Conservation (phyloP, 305 asterid species). For the Andrographis paniculata region DNA sequence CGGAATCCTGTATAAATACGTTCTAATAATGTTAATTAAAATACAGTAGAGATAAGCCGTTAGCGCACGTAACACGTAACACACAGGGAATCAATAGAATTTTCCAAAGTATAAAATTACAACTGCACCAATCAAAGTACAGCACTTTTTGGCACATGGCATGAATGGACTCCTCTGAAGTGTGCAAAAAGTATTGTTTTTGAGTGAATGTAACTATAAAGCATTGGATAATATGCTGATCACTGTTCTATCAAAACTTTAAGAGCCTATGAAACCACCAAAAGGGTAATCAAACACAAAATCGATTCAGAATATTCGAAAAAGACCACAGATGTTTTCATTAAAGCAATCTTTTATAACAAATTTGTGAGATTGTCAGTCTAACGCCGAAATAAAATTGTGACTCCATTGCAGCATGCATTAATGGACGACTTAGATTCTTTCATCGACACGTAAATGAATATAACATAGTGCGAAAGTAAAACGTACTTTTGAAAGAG, state of each 20-base stretch:
- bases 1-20: slow-evolving; percentile 44
- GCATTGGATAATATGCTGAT: not conserved
- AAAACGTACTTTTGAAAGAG: slow-evolving; percentile 43
- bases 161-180: too few species aligned
- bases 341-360: too few species aligned
- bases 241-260: slow-evolving; percentile 4
- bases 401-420: too few species aligned
- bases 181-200: too few species aligned
- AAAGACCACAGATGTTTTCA: not conserved
- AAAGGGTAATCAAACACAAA: not conserved
- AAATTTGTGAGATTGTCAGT: too few species aligned
- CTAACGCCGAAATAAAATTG: too few species aligned
- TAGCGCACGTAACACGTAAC: too few species aligned
- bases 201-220: not conserved
- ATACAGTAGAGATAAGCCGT: not conserved
- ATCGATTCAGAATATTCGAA: slow-evolving; percentile 3
- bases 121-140: too few species aligned
- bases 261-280: slow-evolving; percentile 16
- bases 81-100: too few species aligned
- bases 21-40: not conserved
- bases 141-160: too few species aligned
- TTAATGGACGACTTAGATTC: too few species aligned
- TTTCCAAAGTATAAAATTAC: too few species aligned
- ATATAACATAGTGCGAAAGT: slow-evolving; percentile 9
- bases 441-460: slow-evolving; percentile 12